These are phyloP conservation scores for Ochetophila trinervis DNA, from an alignment of 306 rosid species.

Conservation along the genomic window DNA sequence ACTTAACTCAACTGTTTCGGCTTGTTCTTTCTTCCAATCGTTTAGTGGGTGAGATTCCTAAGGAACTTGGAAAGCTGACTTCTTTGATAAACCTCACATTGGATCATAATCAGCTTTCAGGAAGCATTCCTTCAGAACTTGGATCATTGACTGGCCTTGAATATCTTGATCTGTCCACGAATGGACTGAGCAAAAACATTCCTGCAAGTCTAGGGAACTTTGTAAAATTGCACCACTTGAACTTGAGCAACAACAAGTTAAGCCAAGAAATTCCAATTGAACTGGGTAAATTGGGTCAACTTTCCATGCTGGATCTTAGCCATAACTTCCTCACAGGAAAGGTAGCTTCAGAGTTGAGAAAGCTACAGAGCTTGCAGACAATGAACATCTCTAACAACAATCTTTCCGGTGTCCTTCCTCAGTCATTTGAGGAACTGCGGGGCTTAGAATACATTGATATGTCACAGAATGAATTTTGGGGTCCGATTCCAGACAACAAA, in stretches of 20 bases:
- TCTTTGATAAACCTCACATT: not conserved
- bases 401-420: constrained; percentile 37
- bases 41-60: constrained; percentile 25
- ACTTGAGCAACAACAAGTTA: constrained; percentile 26
- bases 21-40: constrained; percentile 28
- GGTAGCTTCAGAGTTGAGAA: constrained; percentile 22
- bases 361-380: constrained; percentile 26
- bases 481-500: constrained; percentile 25
- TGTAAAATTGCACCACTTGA: constrained; percentile 12
- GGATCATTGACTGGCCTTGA: constrained; percentile 8
- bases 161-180: constrained; percentile 17
- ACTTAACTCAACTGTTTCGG: constrained; percentile 9
- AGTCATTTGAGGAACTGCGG: not conserved
- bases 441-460: constrained; percentile 24
- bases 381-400: constrained; percentile 42
- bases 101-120: constrained; percentile 12
- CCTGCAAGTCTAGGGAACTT: constrained; percentile 19
- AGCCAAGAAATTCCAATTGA: constrained; percentile 25
- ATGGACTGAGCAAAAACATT: constrained; percentile 23
- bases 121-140: constrained; percentile 18
- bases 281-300: constrained; percentile 21
- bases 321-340: constrained; percentile 29
- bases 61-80: constrained; percentile 7
- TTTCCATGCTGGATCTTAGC: constrained; percentile 39
- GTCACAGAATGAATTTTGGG: constrained; percentile 27